Evolutionary conservation across 2,329 filamentous ascomycete species (phyloP).

Genomic region (Fusarium heterosporum): DNA sequence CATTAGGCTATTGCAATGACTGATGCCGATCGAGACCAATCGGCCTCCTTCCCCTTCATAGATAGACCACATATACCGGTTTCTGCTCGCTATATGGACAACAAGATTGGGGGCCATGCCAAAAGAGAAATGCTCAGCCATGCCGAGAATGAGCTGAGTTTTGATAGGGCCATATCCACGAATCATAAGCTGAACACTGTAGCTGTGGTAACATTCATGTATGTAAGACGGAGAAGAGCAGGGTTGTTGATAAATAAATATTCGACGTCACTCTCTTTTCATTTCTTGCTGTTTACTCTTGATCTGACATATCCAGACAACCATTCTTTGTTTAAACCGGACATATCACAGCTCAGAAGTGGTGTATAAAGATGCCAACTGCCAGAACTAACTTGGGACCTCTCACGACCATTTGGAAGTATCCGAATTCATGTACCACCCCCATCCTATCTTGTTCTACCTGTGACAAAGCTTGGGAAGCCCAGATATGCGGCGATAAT

Average conservation of each 20-base stretch:
- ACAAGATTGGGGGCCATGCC: background rate
- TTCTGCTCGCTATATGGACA: background rate
- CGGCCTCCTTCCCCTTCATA: background rate
- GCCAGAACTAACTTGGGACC: conserved; percentile 2
- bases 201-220: no score
- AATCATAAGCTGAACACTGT: background rate
- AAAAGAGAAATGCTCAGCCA: background rate
- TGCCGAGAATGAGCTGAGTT: background rate
- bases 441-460: background rate
- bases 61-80: background rate
- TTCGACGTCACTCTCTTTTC: no score
- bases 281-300: no score
- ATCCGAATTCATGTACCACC: background rate
- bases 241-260: no score
- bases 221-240: no score
- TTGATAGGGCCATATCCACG: background rate
- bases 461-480: background rate
- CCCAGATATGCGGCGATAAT: conserved; percentile 4
- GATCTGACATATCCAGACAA: no score
- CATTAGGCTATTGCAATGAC: background rate
- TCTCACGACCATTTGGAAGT: conserved; percentile 1
- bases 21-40: background rate
- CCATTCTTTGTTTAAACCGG: no score
- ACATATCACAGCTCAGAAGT: no score
- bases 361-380: background rate